Evolutionary conservation across 2,329 filamentous ascomycete genomes (phyloP).

Genomic region (Verticillium dahliae): DNA sequence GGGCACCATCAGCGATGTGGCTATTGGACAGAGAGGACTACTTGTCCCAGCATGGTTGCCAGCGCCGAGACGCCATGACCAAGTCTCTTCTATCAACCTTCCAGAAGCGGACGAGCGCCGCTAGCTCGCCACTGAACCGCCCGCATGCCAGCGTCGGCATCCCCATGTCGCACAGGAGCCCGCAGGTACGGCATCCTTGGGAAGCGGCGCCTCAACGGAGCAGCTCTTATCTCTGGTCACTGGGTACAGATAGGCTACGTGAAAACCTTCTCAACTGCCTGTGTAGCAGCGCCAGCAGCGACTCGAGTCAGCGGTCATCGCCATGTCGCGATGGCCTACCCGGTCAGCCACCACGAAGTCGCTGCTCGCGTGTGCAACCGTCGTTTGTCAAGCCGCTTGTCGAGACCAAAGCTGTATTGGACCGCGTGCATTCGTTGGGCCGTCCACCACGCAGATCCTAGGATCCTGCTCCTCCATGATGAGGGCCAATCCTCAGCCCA

Average conservation of each 20-base stretch:
- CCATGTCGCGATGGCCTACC: background rate
- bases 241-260: background rate
- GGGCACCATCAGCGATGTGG: background rate
- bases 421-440: background rate
- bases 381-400: background rate
- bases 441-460: background rate
- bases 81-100: slow-evolving; percentile 17
- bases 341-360: background rate
- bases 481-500: background rate
- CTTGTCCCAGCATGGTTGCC: background rate
- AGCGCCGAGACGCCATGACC: background rate
- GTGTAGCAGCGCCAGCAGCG: background rate
- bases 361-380: background rate
- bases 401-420: background rate
- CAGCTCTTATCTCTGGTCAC: background rate
- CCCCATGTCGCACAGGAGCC: background rate
- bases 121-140: slow-evolving; percentile 10
- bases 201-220: background rate
- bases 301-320: background rate
- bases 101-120: slow-evolving; percentile 16
- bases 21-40: background rate
- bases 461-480: background rate
- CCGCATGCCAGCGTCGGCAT: background rate
- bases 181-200: background rate
- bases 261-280: background rate